Conservation (phyloP, 139 green algal genomes). For the Axilococcus clingmanii region DNA sequence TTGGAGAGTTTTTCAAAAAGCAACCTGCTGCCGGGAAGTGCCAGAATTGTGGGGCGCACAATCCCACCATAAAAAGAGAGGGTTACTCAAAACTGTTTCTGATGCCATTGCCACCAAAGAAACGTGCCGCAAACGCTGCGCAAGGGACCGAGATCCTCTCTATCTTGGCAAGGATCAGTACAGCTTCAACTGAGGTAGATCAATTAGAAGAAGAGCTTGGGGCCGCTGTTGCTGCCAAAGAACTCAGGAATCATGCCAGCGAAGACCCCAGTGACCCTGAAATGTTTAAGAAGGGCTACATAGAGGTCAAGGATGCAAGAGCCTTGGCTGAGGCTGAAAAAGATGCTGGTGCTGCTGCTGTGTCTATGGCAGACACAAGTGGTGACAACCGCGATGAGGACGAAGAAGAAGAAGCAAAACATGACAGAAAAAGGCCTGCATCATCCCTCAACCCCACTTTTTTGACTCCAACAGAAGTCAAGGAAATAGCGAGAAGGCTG, state of each 20-base stretch:
- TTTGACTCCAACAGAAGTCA: constrained; percentile 64
- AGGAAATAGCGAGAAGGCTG: constrained; percentile 56
- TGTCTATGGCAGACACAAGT: neutral
- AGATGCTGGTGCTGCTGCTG: constrained; percentile 8
- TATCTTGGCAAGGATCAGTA: constrained; percentile 16
- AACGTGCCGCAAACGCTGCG: constrained; percentile 29
- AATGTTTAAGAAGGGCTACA: neutral
- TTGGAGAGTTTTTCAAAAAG: constrained; percentile 58
- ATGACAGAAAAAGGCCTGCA: neutral
- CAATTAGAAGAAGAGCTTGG: constrained; percentile 19
- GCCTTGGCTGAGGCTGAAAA: neutral
- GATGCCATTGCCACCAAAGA: constrained; percentile 37
- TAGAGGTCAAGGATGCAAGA: neutral
- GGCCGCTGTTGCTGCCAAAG: constrained; percentile 4
- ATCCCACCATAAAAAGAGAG: constrained; percentile 42
- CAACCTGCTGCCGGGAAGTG: constrained; percentile 55
- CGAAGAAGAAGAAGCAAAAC: too few species aligned
- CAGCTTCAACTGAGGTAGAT: constrained; percentile 4
- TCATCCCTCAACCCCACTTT: constrained; percentile 35
- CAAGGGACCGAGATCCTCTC: constrained; percentile 28
- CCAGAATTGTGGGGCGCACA: constrained; percentile 67
- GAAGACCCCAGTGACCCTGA: neutral
- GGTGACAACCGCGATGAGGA: neutral
- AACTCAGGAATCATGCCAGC: constrained; percentile 15
- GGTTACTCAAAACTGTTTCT: constrained; percentile 57